Base-by-base conservation (phyloP, 306 rosid genomes). In the Medicago arabica region DNA sequence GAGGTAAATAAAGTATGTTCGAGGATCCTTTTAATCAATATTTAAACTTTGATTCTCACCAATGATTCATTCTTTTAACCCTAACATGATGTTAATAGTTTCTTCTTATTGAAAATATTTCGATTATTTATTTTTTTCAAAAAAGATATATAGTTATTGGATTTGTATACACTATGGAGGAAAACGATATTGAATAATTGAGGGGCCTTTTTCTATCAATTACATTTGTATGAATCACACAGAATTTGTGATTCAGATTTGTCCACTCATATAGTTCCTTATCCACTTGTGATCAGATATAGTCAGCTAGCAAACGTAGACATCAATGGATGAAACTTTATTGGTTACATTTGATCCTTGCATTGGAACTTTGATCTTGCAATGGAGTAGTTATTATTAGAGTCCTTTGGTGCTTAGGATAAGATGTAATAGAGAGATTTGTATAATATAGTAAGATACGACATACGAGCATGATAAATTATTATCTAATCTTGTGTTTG, bases 121-220 rank as follows among this genome's bases (percentile, higher is more conserved):
- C 0, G 23, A 9, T 1, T 1, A 3, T 17, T 17, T 54, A 9
- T 53, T 18, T 54, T 39, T 39, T 40, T 4, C 0, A 46, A 11
- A 46, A 46, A 13, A 1, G 6, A 34, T 31, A 3, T 4, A 11
- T 40, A 12, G 12, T 40, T 38, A 55, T 49, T 53, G 64, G 63
- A 43, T 53, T 41, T 50, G 53, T 50, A 23, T 31, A 25, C 51
- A 41, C 17, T 0, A 60, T 31, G 19, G 40, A 67, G 63, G 53
- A 78, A 73, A 83, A 36, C 15, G 62, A 54, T 78, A 54, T 46
- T 39, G 44, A 69, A 79, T 83, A 64, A 75, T 83, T 78, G 86
- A 79, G 75, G 86, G 75, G 8, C 78, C 81, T 34, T 69, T 57
- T 58, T 55, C 31, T 53, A 10, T 74, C 43, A 3, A 63, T 76